phyloP scores from a whole-genome alignment of 352 stramenopile genomes.

The Globisporangium sylvaticum region DNA sequence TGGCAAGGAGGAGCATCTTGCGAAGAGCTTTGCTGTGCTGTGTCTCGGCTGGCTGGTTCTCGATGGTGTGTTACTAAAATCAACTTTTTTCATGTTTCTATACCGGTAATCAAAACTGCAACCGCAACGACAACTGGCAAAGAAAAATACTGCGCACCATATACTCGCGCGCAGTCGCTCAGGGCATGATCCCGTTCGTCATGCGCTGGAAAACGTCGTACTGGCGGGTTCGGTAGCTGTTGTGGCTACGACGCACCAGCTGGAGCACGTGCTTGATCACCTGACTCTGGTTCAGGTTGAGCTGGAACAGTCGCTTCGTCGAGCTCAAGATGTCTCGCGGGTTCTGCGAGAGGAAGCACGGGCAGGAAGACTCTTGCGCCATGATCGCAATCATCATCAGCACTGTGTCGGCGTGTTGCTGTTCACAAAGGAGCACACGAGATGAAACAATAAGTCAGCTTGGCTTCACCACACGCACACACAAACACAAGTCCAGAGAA shows the following conservation, averaged over 20 bases:
- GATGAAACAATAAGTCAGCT: constrained; percentile 11
- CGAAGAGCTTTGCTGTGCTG: neutral
- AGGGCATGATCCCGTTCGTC: constrained; percentile 90
- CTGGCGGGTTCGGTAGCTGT: constrained; percentile 88
- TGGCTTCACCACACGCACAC: neutral
- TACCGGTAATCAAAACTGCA: constrained; percentile 6
- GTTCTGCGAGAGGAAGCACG: constrained; percentile 91
- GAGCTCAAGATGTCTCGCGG: constrained; percentile 67
- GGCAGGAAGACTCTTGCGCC: constrained; percentile 93
- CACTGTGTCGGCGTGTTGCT: constrained; percentile 92
- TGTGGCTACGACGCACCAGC: constrained; percentile 88
- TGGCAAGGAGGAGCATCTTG: neutral
- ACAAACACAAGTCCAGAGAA: neutral
- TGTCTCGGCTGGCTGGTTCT: neutral
- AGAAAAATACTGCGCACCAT: constrained; percentile 2
- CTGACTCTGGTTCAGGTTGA: constrained; percentile 78
- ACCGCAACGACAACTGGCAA: neutral
- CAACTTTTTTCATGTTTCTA: constrained; percentile 5
- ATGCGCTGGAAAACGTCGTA: constrained; percentile 92
- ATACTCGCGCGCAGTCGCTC: constrained; percentile 5
- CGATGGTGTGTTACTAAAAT: neutral
- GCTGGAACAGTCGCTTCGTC: constrained; percentile 76
- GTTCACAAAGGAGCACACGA: constrained; percentile 15
- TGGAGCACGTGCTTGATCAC: constrained; percentile 89
- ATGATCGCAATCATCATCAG: constrained; percentile 97